Conservation (phyloP, 257 asterid species). For the Plectranthus barbatus region DNA sequence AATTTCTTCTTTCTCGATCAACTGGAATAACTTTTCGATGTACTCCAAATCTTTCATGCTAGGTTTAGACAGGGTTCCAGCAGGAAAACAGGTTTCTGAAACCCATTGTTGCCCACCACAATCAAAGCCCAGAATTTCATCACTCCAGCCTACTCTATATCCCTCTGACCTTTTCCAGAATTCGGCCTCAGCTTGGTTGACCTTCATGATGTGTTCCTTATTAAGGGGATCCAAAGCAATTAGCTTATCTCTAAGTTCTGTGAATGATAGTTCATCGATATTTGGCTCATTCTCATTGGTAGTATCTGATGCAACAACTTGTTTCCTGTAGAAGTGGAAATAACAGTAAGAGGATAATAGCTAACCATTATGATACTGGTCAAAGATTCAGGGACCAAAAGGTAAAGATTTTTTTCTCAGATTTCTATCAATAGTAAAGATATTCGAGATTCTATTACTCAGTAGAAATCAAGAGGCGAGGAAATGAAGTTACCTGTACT, state of each 20-base stretch:
- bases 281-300: constrained; percentile 44
- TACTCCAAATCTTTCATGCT: constrained; percentile 83
- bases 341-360: too few relatives aligned
- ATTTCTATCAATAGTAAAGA: neutral
- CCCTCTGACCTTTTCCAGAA: constrained; percentile 95
- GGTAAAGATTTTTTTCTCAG: neutral
- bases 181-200: constrained; percentile 95
- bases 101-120: constrained; percentile 99
- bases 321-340: constrained; percentile 41
- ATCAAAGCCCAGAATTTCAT: constrained; percentile 93
- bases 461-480: neutral
- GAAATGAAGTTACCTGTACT: constrained; percentile 46
- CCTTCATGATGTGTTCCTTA: constrained; percentile 62
- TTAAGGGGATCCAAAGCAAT: constrained; percentile 79
- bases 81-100: constrained; percentile 89
- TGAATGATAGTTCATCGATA: constrained; percentile 59
- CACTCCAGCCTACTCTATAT: constrained; percentile 92
- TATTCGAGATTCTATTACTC: neutral
- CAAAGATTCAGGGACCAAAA: neutral
- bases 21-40: constrained; percentile 61
- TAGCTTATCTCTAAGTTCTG: constrained; percentile 85
- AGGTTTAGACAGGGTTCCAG: constrained; percentile 81
- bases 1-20: constrained; percentile 62
- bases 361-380: neutral
- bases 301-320: constrained; percentile 13